These are phyloP conservation scores for Diutina siamensis DNA, from an alignment of 1,139 yeast species.

Conservation along the genomic window DNA sequence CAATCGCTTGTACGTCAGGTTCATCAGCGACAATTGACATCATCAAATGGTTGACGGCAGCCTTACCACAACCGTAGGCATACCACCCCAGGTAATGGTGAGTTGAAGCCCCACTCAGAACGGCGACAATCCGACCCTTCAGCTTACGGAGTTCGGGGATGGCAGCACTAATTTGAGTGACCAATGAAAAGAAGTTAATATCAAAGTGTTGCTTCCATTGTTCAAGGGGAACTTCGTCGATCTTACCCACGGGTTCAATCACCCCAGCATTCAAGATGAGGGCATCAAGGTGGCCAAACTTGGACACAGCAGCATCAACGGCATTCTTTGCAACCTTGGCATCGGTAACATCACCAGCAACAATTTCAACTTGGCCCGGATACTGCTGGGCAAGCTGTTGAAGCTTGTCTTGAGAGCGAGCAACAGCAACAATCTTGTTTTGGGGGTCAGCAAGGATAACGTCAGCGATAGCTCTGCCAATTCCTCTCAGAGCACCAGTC, in stretches of 20 bases:
- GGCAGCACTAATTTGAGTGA: constrained; percentile 44
- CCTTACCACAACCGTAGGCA: constrained; percentile 84
- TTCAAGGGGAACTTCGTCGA: constrained; percentile 36
- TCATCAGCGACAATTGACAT: constrained; percentile 59
- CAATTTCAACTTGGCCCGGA: constrained; percentile 42
- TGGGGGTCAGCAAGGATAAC: constrained; percentile 28
- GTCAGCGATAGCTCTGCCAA: constrained; percentile 64
- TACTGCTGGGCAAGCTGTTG: constrained; percentile 28
- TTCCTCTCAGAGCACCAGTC: constrained; percentile 62
- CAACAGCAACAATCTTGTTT: constrained; percentile 49
- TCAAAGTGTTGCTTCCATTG: constrained; percentile 62
- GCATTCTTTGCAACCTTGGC: constrained; percentile 24
- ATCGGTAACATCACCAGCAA: constrained; percentile 61
- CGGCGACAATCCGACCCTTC: constrained; percentile 58
- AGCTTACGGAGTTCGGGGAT: constrained; percentile 47
- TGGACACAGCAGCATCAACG: constrained; percentile 33
- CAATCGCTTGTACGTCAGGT: constrained; percentile 40
- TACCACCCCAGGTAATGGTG: constrained; percentile 65
- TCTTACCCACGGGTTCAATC: constrained; percentile 61
- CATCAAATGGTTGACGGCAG: constrained; percentile 73
- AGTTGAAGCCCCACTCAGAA: constrained; percentile 77
- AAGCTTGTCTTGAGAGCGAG: constrained; percentile 47
- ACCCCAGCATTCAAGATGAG: constrained; percentile 83
- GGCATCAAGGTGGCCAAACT: constrained; percentile 56
- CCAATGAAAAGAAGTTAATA: constrained; percentile 69